A percentile compares a stretch with the other conserved stretches of the same genome.
Conservation (phyloP, 2,329 filamentous ascomycete species). For the Podosphaera leucotricha region DNA sequence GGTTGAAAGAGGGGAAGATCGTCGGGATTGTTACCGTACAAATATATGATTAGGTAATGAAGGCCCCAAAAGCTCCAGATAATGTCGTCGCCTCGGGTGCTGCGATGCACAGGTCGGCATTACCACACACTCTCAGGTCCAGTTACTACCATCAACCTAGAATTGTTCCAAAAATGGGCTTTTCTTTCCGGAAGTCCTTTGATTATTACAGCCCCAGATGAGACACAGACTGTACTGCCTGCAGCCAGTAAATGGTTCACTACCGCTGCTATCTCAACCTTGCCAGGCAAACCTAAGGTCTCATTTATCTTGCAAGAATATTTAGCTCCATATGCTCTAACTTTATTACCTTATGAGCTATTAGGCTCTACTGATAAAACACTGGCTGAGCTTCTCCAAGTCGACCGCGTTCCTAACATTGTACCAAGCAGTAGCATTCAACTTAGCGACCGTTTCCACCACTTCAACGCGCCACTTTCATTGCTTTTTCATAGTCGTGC, state of each 20-base stretch:
- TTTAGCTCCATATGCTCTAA: slow-evolving; percentile 19
- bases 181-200: slow-evolving; percentile 29
- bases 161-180: slow-evolving; percentile 27
- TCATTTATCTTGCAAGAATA: slow-evolving; percentile 6
- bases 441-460: slow-evolving; percentile 19
- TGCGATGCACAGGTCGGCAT: background rate
- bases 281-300: background rate
- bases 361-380: slow-evolving; percentile 1
- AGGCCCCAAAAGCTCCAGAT: background rate
- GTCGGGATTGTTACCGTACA: background rate
- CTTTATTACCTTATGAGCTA: slow-evolving; percentile 35
- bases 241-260: slow-evolving; percentile 37
- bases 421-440: slow-evolving; percentile 1
- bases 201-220: slow-evolving; percentile 20
- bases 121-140: slow-evolving; percentile 3
- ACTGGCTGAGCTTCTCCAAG: background rate
- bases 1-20: background rate
- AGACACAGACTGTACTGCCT: slow-evolving; percentile 21
- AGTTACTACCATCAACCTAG: slow-evolving; percentile 14
- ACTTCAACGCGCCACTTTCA: slow-evolving; percentile 20
- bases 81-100: background rate
- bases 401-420: slow-evolving; percentile 1
- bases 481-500: slow-evolving; percentile 9
- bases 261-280: background rate
- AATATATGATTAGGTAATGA: background rate